phyloP scores from a whole-genome alignment of 1,284 basidiomycete species.

The Tylopilus orsonianus region DNA sequence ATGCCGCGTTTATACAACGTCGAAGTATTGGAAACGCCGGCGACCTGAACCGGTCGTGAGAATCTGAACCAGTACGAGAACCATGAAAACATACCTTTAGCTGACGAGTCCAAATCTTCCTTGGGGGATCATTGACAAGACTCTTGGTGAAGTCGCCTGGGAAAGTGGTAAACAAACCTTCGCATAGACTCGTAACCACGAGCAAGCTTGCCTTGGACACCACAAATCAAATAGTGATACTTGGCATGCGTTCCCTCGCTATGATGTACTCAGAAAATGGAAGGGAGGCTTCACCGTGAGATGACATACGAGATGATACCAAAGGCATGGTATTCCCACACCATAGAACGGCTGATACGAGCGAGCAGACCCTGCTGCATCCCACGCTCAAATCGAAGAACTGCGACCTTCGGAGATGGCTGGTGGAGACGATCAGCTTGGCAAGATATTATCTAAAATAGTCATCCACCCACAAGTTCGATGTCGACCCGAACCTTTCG shows the following conservation, averaged over 20 bases:
- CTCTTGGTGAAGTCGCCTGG: slow-evolving; percentile 69
- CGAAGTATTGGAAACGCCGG: slow-evolving; percentile 78
- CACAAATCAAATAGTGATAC: slow-evolving; percentile 75
- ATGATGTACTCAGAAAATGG: slow-evolving; percentile 15
- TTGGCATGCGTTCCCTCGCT: slow-evolving; percentile 69
- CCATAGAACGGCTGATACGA: slow-evolving; percentile 52
- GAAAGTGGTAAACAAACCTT: slow-evolving; percentile 5
- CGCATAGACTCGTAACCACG: neutral
- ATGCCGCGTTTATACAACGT: slow-evolving; percentile 72
- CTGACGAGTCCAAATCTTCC: slow-evolving; percentile 68
- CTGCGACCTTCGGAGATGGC: slow-evolving; percentile 61
- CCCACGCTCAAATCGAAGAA: slow-evolving; percentile 59
- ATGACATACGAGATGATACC: slow-evolving; percentile 53
- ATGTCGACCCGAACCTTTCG: slow-evolving; percentile 72
- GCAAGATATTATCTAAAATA: neutral
- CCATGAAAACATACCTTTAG: slow-evolving; percentile 51
- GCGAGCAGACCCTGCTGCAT: slow-evolving; percentile 65
- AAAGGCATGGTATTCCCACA: slow-evolving; percentile 66
- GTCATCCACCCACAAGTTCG: slow-evolving; percentile 56
- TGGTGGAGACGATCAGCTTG: slow-evolving; percentile 26
- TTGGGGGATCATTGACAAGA: slow-evolving; percentile 67
- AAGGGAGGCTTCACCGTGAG: neutral
- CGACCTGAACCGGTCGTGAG: slow-evolving; percentile 48
- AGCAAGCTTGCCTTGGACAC: slow-evolving; percentile 58
- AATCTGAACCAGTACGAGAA: neutral